Percentiles rank a stretch among this genome's conserved stretches.
Evolutionary conservation across 495 filamentous ascomycete genomes (phyloP).

Genomic region (Diplogelasinospora grovesii): DNA sequence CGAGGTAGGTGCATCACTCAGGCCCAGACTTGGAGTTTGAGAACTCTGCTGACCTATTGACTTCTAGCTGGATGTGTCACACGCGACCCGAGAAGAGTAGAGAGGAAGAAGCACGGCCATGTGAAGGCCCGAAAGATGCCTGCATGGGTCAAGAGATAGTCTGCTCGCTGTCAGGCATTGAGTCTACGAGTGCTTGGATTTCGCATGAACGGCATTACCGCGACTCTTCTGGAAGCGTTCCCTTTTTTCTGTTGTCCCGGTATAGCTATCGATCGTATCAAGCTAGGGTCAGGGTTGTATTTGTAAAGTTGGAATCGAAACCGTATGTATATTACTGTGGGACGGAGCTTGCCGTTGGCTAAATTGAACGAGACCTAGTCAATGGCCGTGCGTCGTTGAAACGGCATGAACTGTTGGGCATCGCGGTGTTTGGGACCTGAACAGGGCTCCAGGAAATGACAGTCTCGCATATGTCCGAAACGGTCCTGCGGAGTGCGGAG

Average conservation of each 20-base stretch:
- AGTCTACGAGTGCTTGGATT: slow-evolving; percentile 1
- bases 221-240: slow-evolving; percentile 10
- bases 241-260: slow-evolving; percentile 18
- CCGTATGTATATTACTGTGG: too few species aligned
- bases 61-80: slow-evolving; percentile 79
- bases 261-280: slow-evolving; percentile 8
- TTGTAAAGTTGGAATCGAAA: slow-evolving; percentile 2
- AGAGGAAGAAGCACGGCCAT: slow-evolving; percentile 96
- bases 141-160: slow-evolving; percentile 88
- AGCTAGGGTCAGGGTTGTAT: neutral
- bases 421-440: too few species aligned
- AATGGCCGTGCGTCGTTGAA: too few species aligned
- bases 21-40: slow-evolving; percentile 3
- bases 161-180: slow-evolving; percentile 6
- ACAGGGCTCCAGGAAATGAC: too few species aligned
- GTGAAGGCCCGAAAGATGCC: slow-evolving; percentile 98
- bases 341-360: too few species aligned
- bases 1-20: slow-evolving; percentile 59
- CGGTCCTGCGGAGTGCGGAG: too few species aligned
- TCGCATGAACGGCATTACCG: slow-evolving; percentile 16
- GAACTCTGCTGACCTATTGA: slow-evolving; percentile 16
- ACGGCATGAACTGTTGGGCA: too few species aligned
- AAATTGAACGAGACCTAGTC: too few species aligned
- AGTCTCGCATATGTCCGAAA: too few species aligned
- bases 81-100: slow-evolving; percentile 83